Percentiles rank a stretch among this genome's conserved stretches.
phyloP scores from a whole-genome alignment of 768 basidiomycete genomes.

The Lentinula aciculospora region DNA sequence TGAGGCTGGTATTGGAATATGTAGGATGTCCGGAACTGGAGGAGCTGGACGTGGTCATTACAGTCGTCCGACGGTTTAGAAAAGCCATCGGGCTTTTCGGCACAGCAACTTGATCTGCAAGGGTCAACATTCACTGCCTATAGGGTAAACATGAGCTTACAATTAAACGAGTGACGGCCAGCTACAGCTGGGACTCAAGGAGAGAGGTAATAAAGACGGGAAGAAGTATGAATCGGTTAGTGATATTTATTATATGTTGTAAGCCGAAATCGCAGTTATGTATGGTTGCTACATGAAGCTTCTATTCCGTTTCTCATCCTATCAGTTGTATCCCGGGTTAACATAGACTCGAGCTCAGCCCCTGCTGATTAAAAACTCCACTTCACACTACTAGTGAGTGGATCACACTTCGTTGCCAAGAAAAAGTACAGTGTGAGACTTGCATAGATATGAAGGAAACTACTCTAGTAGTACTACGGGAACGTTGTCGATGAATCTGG shows the following conservation, averaged over 20 bases:
- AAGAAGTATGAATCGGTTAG: not conserved
- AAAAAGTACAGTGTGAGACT: no score
- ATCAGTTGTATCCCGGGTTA: no score
- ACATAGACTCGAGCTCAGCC: no score
- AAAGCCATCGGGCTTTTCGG: not conserved
- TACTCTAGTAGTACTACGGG: not conserved
- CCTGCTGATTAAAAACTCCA: no score
- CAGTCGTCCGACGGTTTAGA: not conserved
- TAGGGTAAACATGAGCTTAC: not conserved
- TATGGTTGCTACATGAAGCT: not conserved
- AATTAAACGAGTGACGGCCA: not conserved
- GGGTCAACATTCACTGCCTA: not conserved
- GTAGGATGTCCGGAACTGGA: not conserved
- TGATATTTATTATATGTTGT: not conserved
- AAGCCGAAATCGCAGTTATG: not conserved
- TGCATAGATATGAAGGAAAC: no score
- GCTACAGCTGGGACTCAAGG: not conserved
- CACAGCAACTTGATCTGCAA: not conserved
- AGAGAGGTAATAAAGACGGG: not conserved
- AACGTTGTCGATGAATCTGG: constrained; percentile 4
- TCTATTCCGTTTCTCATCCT: not conserved
- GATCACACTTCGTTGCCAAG: no score
- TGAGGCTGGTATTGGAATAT: not conserved
- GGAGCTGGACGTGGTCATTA: not conserved
- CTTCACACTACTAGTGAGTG: no score